Percentiles rank a stretch among this genome's conserved stretches.
Conservation (phyloP, 2,329 filamentous ascomycete genomes). For the Colletotrichum endophyticum region DNA sequence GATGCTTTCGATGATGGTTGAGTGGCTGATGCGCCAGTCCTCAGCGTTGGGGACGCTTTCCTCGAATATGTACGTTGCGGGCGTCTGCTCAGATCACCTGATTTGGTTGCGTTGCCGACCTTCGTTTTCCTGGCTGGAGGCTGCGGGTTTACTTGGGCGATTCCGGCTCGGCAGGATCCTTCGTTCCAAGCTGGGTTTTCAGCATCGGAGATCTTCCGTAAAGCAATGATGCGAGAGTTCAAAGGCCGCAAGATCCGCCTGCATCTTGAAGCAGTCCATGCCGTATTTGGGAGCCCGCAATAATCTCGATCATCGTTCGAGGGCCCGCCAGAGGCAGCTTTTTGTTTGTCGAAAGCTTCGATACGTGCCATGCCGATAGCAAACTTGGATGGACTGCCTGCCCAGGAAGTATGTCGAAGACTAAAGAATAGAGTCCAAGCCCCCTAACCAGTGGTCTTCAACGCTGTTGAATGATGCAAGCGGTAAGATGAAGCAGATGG, state of each 20-base stretch:
- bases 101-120: neutral
- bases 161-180: neutral
- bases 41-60: neutral
- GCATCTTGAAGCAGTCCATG: conserved; percentile 53
- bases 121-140: neutral
- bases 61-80: conserved; percentile 18
- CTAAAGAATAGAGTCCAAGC: neutral
- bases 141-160: neutral
- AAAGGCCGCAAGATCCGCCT: conserved; percentile 52
- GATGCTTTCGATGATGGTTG: neutral
- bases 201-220: conserved; percentile 39
- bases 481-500: neutral
- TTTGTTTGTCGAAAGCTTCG: neutral
- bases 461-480: neutral
- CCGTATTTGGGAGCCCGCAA: neutral
- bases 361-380: neutral
- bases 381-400: neutral
- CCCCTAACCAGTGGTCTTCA: neutral
- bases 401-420: neutral
- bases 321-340: neutral
- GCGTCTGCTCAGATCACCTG: conserved; percentile 22
- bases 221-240: conserved; percentile 43
- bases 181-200: neutral
- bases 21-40: neutral
- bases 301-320: neutral